These are phyloP conservation scores for Sporothrix dimorphospora DNA, from an alignment of 2,329 filamentous ascomycete genomes.

Conservation along the genomic window DNA sequence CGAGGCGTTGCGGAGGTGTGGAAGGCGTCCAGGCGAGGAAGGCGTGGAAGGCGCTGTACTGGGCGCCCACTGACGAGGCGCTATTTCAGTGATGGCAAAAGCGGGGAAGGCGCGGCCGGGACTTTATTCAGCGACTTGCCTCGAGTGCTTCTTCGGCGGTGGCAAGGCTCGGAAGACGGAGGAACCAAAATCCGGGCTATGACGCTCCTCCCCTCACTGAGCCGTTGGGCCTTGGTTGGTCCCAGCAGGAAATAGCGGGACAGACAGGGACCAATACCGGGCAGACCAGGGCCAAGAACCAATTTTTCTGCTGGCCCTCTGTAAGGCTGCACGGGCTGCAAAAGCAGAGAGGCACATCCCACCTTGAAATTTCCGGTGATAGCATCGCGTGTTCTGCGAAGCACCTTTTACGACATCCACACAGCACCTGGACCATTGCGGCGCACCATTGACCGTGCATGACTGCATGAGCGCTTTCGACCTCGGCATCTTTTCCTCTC, in stretches of 20 bases:
- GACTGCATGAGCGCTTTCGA: neutral
- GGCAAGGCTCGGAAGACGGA: slow-evolving; percentile 12
- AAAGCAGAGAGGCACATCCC: slow-evolving; percentile 20
- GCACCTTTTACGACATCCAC: neutral
- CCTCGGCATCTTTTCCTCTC: neutral
- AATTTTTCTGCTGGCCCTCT: slow-evolving; percentile 12
- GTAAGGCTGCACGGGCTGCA: slow-evolving; percentile 22
- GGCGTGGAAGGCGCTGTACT: too few relatives aligned
- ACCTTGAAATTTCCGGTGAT: slow-evolving; percentile 24
- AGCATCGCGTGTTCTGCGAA: slow-evolving; percentile 23
- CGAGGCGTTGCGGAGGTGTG: neutral
- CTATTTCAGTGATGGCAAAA: slow-evolving; percentile 14
- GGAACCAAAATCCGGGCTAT: neutral
- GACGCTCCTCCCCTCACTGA: neutral
- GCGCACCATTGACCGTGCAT: neutral
- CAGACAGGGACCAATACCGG: slow-evolving; percentile 4
- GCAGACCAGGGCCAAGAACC: slow-evolving; percentile 19
- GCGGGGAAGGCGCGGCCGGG: slow-evolving; percentile 12
- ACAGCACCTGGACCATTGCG: neutral
- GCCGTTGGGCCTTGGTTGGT: neutral
- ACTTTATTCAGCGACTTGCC: neutral
- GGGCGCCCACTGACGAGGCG: neutral
- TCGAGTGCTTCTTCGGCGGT: neutral
- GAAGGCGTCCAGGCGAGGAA: too few relatives aligned
- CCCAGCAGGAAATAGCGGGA: neutral